Evolutionary conservation across 345 rosid genomes (phyloP).

Genomic region (Carallia pectinifolia): DNA sequence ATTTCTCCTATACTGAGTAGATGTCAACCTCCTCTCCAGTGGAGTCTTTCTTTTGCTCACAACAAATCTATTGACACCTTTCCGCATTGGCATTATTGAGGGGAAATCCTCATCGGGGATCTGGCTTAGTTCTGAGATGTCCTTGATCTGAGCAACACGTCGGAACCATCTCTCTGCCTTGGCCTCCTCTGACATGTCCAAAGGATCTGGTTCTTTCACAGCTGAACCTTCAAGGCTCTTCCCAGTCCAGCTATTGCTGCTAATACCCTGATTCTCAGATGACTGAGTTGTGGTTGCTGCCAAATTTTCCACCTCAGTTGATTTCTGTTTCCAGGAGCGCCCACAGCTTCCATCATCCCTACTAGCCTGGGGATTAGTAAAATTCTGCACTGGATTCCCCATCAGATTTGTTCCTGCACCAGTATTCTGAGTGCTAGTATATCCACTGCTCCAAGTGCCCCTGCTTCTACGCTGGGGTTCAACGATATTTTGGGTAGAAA

Average conservation of each 20-base stretch:
- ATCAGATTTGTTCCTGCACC: slow-evolving; percentile 4
- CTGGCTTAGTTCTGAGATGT: slow-evolving; percentile 95
- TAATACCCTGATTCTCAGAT: slow-evolving; percentile 25
- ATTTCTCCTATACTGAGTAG: slow-evolving; percentile 69
- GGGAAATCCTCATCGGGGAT: slow-evolving; percentile 98
- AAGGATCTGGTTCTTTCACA: slow-evolving; percentile 72
- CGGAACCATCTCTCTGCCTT: slow-evolving; percentile 97
- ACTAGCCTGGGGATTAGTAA: slow-evolving; percentile 16
- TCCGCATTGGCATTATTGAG: slow-evolving; percentile 97
- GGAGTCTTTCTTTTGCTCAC: slow-evolving; percentile 97
- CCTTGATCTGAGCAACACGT: slow-evolving; percentile 85
- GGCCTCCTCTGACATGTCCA: slow-evolving; percentile 99
- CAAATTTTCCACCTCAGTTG: slow-evolving; percentile 8
- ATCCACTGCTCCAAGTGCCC: slow-evolving; percentile 11
- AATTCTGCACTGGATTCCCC: slow-evolving; percentile 11
- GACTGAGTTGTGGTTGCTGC: slow-evolving; percentile 19
- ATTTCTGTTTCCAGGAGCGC: slow-evolving; percentile 13
- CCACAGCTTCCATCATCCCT: slow-evolving; percentile 14
- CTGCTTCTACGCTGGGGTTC: slow-evolving; percentile 6
- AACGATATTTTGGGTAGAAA: slow-evolving; percentile 16
- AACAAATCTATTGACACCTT: slow-evolving; percentile 94
- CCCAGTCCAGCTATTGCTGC: slow-evolving; percentile 48
- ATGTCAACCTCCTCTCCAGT: slow-evolving; percentile 79
- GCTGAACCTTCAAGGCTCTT: slow-evolving; percentile 92
- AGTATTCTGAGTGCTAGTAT: background rate